Conservation (phyloP, 2,329 filamentous ascomycete genomes). For the Mariannaea elegans region DNA sequence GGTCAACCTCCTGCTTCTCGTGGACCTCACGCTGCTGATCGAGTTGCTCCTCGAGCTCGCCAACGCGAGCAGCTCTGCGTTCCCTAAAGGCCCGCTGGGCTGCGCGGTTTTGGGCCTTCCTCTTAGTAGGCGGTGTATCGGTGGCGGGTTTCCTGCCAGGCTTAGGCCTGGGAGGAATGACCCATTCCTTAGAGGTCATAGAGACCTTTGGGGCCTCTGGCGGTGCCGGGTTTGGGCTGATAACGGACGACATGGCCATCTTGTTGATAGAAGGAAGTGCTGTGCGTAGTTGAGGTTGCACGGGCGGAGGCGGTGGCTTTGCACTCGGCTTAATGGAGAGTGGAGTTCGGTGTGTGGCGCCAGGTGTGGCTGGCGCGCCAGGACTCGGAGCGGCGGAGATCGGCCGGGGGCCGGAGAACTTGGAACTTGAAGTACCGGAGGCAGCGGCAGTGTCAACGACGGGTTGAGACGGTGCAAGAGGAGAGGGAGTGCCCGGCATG, state of each 20-base stretch:
- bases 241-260: slow-evolving; percentile 59
- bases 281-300: slow-evolving; percentile 44
- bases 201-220: slow-evolving; percentile 59
- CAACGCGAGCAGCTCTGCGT: slow-evolving; percentile 83
- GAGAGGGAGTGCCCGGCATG: slow-evolving; percentile 35
- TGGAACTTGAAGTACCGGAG: slow-evolving; percentile 22
- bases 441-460: slow-evolving; percentile 32
- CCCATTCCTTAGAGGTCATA: slow-evolving; percentile 86
- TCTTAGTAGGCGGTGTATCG: slow-evolving; percentile 90
- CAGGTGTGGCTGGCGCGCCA: slow-evolving; percentile 35
- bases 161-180: slow-evolving; percentile 84
- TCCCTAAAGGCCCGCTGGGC: slow-evolving; percentile 93
- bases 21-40: slow-evolving; percentile 67
- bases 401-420: slow-evolving; percentile 29
- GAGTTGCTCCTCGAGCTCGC: slow-evolving; percentile 75
- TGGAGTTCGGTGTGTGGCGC: slow-evolving; percentile 40
- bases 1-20: slow-evolving; percentile 65
- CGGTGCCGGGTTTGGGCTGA: slow-evolving; percentile 50
- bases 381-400: slow-evolving; percentile 36
- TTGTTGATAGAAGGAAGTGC: slow-evolving; percentile 51
- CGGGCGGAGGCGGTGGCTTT: slow-evolving; percentile 41
- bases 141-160: slow-evolving; percentile 94
- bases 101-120: slow-evolving; percentile 92
- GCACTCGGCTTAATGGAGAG: slow-evolving; percentile 43
- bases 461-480: slow-evolving; percentile 31